Evolutionary conservation across 495 filamentous ascomycete species (phyloP).

Genomic region (Penicillium flavigenum): DNA sequence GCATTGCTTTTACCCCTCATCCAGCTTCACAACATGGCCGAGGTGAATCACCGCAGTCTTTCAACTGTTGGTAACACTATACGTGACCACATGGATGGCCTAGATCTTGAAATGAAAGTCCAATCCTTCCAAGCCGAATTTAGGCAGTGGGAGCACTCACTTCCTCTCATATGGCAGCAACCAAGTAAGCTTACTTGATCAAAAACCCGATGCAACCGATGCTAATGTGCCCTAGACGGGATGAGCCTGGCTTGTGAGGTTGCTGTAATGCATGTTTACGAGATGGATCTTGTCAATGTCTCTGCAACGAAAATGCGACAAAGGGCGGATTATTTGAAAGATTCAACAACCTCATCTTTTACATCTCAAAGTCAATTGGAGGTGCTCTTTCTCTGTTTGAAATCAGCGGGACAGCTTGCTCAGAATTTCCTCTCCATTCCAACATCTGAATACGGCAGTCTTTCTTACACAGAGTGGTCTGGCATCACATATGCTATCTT

Average conservation of each 20-base stretch:
- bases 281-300: not conserved
- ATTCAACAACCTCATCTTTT: not conserved
- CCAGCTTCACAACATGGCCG: slow-evolving; percentile 5
- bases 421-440: not conserved
- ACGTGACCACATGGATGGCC: not conserved
- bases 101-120: not conserved
- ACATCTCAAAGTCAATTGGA: not conserved
- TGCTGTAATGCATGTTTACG: slow-evolving; percentile 1
- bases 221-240: not conserved
- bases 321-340: not conserved
- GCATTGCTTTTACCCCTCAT: not conserved
- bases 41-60: not conserved
- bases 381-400: slow-evolving; percentile 1
- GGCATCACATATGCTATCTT: not conserved
- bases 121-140: slow-evolving; percentile 1
- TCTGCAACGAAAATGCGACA: not conserved
- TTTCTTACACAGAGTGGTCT: not conserved
- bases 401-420: not conserved
- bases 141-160: not conserved
- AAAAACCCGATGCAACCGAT: not conserved
- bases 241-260: not conserved
- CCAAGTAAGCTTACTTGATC: not conserved
- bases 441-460: not conserved
- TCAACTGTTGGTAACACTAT: not conserved
- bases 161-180: not conserved